Evolutionary conservation across 495 filamentous ascomycete species (phyloP).

Genomic region (Xylaria grammica): DNA sequence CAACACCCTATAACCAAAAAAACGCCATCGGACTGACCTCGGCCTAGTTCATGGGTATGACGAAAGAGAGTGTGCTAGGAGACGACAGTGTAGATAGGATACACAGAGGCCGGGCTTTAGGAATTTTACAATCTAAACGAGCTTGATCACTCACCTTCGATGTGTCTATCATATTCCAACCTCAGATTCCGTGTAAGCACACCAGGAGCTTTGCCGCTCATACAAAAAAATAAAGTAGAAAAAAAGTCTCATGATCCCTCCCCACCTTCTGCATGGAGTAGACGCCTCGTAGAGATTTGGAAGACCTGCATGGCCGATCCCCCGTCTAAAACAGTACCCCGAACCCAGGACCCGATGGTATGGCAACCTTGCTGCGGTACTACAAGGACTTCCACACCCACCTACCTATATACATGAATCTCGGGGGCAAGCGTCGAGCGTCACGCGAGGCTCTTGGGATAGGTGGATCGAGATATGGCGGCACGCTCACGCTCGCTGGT

Average conservation of each 20-base stretch:
- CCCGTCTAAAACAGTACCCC: slow-evolving; percentile 1
- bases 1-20: background rate
- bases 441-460: background rate
- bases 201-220: background rate
- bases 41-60: too few species aligned
- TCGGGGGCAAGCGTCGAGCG: background rate
- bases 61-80: too few species aligned
- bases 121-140: too few species aligned
- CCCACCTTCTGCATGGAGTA: background rate
- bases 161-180: too few species aligned
- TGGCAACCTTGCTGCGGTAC: slow-evolving; percentile 1
- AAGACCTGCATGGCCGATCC: background rate
- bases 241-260: slow-evolving; percentile 3
- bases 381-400: background rate
- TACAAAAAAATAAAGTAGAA: slow-evolving; percentile 2
- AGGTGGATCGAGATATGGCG: background rate
- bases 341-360: slow-evolving; percentile 9
- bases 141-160: too few species aligned
- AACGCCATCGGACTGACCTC: background rate
- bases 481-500: too few species aligned
- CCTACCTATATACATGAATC: background rate
- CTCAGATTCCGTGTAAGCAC: too few species aligned
- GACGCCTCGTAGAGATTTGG: background rate
- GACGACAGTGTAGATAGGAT: too few species aligned
- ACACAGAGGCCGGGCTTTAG: too few species aligned